Conservation (phyloP, 257 asterid genomes). For the Lithospermum erythrorhizon region DNA sequence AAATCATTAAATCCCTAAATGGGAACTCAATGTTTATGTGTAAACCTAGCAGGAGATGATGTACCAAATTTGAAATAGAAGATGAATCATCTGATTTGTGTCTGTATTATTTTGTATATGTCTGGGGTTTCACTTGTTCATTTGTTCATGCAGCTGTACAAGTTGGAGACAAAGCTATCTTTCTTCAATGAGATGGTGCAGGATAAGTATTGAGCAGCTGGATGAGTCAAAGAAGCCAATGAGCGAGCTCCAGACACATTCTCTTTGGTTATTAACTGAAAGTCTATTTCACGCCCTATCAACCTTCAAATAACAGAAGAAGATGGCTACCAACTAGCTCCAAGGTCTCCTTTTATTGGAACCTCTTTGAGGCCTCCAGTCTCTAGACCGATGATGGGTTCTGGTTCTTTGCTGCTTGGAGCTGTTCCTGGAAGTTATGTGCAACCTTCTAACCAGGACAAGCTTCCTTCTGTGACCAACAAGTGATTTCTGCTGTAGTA, state of each 20-base stretch:
- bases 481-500: conserved; percentile 28
- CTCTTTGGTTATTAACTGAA: no score
- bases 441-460: conserved; percentile 44
- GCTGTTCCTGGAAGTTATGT: conserved; percentile 43
- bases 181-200: conserved; percentile 82
- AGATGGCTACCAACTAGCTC: conserved; percentile 32
- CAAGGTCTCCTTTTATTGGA: conserved; percentile 59
- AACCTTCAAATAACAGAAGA: conserved; percentile 41
- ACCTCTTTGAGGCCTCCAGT: conserved; percentile 49
- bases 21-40: background rate
- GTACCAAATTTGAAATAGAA: background rate
- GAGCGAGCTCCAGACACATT: conserved; percentile 90
- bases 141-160: conserved; percentile 55
- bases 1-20: background rate
- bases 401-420: conserved; percentile 33
- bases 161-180: conserved; percentile 80
- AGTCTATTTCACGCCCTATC: conserved; percentile 56
- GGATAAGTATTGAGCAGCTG: no score
- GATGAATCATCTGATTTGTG: background rate
- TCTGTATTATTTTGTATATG: background rate
- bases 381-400: conserved; percentile 49
- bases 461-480: conserved; percentile 45
- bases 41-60: background rate
- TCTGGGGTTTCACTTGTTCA: background rate
- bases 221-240: conserved; percentile 81